Percentiles rank a stretch among this genome's conserved stretches.
Conservation (phyloP, 75 land plant species). For the Chamaecyparis obtusa region DNA sequence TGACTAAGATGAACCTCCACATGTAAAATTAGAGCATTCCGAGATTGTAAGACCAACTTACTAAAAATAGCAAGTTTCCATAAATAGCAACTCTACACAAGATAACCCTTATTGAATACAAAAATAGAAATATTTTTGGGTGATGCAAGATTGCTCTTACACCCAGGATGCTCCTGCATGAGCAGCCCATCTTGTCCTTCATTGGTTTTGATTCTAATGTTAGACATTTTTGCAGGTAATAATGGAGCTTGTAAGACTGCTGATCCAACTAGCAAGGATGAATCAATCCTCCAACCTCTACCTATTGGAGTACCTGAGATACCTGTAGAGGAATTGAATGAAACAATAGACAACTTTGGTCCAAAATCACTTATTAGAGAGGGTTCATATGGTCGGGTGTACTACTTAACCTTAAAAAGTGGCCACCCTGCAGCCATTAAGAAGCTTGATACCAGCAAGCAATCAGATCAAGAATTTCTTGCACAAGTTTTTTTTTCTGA, state of each 20-base stretch:
- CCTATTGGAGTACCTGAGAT: slow-evolving; percentile 67
- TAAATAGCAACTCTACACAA: too few species aligned
- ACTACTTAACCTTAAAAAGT: slow-evolving; percentile 63
- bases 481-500: slow-evolving; percentile 54
- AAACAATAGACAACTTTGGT: slow-evolving; percentile 77
- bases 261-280: slow-evolving; percentile 32
- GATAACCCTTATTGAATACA: too few species aligned
- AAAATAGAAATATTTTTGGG: too few species aligned
- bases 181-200: not conserved
- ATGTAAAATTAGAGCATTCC: too few species aligned
- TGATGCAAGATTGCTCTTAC: too few species aligned
- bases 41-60: too few species aligned
- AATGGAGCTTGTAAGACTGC: slow-evolving; percentile 22
- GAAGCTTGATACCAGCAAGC: slow-evolving; percentile 78
- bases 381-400: slow-evolving; percentile 92
- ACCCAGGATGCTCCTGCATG: too few species aligned
- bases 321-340: slow-evolving; percentile 67
- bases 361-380: slow-evolving; percentile 78
- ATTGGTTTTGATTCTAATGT: not conserved
- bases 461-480: slow-evolving; percentile 79
- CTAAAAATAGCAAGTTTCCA: too few species aligned
- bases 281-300: slow-evolving; percentile 44
- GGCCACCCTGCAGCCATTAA: slow-evolving; percentile 76
- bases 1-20: too few species aligned
- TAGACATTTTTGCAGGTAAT: slow-evolving; percentile 25